Base-by-base conservation (phyloP, 2,329 filamentous ascomycete genomes). In the Huntiella savannae region DNA sequence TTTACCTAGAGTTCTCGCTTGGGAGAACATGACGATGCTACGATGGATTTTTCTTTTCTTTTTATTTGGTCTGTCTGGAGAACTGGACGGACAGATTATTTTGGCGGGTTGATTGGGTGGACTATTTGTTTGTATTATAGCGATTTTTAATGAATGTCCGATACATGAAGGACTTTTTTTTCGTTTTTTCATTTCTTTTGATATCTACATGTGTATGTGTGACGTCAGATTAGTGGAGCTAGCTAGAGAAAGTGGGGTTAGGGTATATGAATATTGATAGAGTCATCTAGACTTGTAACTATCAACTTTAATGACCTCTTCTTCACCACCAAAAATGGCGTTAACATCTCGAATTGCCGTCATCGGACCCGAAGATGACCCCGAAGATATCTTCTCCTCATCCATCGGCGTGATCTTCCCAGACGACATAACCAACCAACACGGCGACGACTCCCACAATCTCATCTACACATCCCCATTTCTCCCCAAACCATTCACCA, bases 361-460 rank as follows among this genome's bases (percentile, higher is more conserved):
- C 36, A 50, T 54, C n/a, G 62, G 60, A 17, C 58, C 59, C 3
- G 51, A 51, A 47, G 56, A 55, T 40, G 63, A 60, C 46, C 67
- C 75, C 0, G 75, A 79, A 59, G 75, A 80, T 58, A 69, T 71
- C 53, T 68, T 83, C 54, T 62, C 64, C 33, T 64, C 66, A 2
- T 66, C 73, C 0, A 68, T 81, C 1, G 73, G 70, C 51, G 66
- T 75, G 51, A 71, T 82, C 57, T 82, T 82, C 62, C 70, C 75
- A 3, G 76, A 82, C 58, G 78, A 83, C 60, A 63, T 76, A 45
- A 68, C 67, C 49, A 77, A 74, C 60, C 68, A 72, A 57, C 78
- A 83, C 59, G 78, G 79, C 58, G 75, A 79, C 54, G 61, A 68
- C 1, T 63, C 70, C 42, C 68, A 73, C 51, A 61, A 64, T 13